Conservation (phyloP, 495 filamentous ascomycete species). For the Neurospora intermedia region DNA sequence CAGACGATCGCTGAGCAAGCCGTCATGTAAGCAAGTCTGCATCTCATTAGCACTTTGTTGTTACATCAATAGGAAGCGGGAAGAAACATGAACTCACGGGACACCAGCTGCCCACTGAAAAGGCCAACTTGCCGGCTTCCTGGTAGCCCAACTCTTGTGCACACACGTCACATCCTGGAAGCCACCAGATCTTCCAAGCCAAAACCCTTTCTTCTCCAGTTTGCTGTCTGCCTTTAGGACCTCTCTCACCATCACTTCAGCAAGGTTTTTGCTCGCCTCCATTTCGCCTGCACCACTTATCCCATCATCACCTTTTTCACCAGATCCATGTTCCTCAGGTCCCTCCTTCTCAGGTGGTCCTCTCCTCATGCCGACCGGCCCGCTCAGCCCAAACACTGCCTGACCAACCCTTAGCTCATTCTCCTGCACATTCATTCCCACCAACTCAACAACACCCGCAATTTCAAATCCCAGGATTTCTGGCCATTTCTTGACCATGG, state of each 20-base stretch:
- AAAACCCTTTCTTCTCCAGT: background rate
- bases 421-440: slow-evolving; percentile 18
- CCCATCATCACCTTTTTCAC: background rate
- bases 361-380: slow-evolving; percentile 3
- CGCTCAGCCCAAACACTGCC: slow-evolving; percentile 23
- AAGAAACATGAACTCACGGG: slow-evolving; percentile 18
- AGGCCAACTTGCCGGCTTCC: slow-evolving; percentile 26
- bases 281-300: background rate
- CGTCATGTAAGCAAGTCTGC: slow-evolving; percentile 33
- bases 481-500: slow-evolving; percentile 24
- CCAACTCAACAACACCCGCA: slow-evolving; percentile 27
- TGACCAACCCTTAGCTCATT: slow-evolving; percentile 26
- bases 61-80: background rate
- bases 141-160: slow-evolving; percentile 24
- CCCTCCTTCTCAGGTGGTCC: background rate
- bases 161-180: slow-evolving; percentile 32
- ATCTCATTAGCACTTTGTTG: background rate
- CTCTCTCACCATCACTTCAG: background rate
- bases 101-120: slow-evolving; percentile 35
- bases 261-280: background rate
- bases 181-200: slow-evolving; percentile 12
- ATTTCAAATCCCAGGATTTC: slow-evolving; percentile 29
- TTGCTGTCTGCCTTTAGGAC: background rate
- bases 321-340: background rate
- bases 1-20: slow-evolving; percentile 20